phyloP scores from a whole-genome alignment of 768 basidiomycete species.

The Cytidiella melzeri region DNA sequence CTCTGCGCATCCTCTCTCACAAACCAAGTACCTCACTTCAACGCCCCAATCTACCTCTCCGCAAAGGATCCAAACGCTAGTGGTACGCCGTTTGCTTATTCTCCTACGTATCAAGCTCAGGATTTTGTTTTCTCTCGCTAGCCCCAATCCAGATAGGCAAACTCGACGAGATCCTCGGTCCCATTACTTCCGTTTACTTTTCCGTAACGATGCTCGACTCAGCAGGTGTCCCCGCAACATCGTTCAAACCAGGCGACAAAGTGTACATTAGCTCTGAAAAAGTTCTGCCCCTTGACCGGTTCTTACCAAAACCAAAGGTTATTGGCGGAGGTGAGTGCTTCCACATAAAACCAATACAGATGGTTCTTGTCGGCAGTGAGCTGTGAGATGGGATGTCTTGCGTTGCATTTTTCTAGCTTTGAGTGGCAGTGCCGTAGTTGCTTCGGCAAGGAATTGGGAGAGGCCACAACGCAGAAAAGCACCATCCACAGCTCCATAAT shows the following conservation, averaged over 20 bases:
- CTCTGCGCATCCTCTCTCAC: conserved; percentile 79
- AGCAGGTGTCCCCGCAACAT: conserved; percentile 83
- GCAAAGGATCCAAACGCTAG: conserved; percentile 49
- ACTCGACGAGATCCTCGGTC: conserved; percentile 98
- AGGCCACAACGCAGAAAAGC: no score
- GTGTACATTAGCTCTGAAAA: conserved; percentile 98
- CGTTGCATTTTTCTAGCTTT: conserved; percentile 5
- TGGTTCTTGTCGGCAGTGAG: not conserved
- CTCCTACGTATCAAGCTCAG: not conserved
- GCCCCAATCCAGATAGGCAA: conserved; percentile 66
- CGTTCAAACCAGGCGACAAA: conserved; percentile 97
- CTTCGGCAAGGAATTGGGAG: no score
- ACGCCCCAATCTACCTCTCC: conserved; percentile 95
- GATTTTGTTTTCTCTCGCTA: conserved; percentile 31
- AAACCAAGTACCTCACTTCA: conserved; percentile 97
- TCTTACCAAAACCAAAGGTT: conserved; percentile 92
- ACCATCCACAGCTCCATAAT: not conserved
- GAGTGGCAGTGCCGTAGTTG: no score
- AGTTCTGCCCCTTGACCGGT: conserved; percentile 91
- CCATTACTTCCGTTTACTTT: conserved; percentile 98
- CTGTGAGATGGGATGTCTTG: conserved; percentile 8
- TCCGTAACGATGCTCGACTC: conserved; percentile 89
- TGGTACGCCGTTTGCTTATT: not conserved
- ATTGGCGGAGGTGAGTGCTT: conserved; percentile 45
- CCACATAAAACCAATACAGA: not conserved